Evolutionary conservation across 495 filamentous ascomycete genomes (phyloP).

Genomic region (Trypethelium eluteriae): DNA sequence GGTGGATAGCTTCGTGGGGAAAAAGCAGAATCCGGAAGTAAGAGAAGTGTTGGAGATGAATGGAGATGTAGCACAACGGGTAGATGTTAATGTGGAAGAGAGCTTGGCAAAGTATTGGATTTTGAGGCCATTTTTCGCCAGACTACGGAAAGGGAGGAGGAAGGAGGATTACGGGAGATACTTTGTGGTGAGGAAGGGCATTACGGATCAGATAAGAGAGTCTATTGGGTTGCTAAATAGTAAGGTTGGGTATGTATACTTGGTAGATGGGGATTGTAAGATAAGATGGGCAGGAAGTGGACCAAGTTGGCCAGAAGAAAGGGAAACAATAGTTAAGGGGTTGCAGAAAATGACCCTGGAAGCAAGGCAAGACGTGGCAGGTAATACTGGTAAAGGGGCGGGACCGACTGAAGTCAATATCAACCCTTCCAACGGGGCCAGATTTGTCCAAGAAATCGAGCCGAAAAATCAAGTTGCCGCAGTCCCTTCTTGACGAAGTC

Average conservation of each 20-base stretch:
- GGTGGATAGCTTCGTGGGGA: conserved; percentile 58
- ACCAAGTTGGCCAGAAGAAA: conserved; percentile 46
- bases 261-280: conserved; percentile 76
- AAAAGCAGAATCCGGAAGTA: conserved; percentile 57
- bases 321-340: conserved; percentile 70
- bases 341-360: conserved; percentile 62
- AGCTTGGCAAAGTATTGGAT: conserved; percentile 67
- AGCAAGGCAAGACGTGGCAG: conserved; percentile 16
- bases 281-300: conserved; percentile 95
- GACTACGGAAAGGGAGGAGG: conserved; percentile 50
- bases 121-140: conserved; percentile 54
- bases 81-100: conserved; percentile 83
- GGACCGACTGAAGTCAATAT: conserved; percentile 7
- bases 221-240: conserved; percentile 74
- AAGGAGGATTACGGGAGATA: conserved; percentile 61
- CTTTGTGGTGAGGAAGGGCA: conserved; percentile 72
- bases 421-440: conserved; percentile 2
- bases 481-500: conserved; percentile 9
- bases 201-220: conserved; percentile 66
- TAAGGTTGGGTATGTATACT: conserved; percentile 89
- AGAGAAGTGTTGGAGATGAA: conserved; percentile 43
- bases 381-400: background rate
- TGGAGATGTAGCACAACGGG: conserved; percentile 53
- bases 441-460: conserved; percentile 13
- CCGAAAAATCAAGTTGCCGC: conserved; percentile 13